phyloP scores from a whole-genome alignment of 169 alveolate genomes.

The Amoebophrya sp. region DNA sequence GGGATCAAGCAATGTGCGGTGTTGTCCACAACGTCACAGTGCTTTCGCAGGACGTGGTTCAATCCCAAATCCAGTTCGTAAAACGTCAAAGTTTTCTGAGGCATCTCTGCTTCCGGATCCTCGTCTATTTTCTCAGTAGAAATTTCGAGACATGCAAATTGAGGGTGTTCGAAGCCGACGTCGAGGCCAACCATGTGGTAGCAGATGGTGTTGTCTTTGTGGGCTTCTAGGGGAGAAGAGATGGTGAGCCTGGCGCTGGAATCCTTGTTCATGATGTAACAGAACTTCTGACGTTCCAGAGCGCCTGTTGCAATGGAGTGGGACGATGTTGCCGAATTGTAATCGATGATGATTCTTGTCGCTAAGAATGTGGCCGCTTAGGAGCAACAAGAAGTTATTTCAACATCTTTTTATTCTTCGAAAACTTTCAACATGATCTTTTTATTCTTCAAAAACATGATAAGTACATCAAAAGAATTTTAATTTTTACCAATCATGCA shows the following conservation, averaged over 20 bases:
- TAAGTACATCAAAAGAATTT: too few species aligned
- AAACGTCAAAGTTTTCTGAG: constrained; percentile 75
- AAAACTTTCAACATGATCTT: too few species aligned
- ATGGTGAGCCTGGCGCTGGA: constrained; percentile 79
- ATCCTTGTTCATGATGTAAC: constrained; percentile 90
- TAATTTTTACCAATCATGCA: too few species aligned
- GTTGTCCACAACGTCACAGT: constrained; percentile 28
- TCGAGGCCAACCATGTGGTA: constrained; percentile 73
- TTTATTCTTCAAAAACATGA: too few species aligned
- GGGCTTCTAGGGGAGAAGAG: constrained; percentile 87
- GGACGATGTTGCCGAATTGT: too few species aligned
- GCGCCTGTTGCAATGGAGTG: too few species aligned
- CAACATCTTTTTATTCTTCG: too few species aligned
- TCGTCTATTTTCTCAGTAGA: neutral
- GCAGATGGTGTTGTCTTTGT: constrained; percentile 83
- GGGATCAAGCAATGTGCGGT: constrained; percentile 48
- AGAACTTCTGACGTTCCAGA: constrained; percentile 95
- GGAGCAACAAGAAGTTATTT: too few species aligned
- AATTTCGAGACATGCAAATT: constrained; percentile 73
- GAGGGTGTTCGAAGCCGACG: constrained; percentile 89
- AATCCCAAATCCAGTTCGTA: constrained; percentile 98
- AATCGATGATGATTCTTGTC: too few species aligned
- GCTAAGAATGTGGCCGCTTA: too few species aligned
- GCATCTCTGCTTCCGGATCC: constrained; percentile 63
- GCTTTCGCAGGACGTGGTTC: constrained; percentile 89